phyloP scores from a whole-genome alignment of 129 eudicot genomes.

The Oenanthe sinensis region DNA sequence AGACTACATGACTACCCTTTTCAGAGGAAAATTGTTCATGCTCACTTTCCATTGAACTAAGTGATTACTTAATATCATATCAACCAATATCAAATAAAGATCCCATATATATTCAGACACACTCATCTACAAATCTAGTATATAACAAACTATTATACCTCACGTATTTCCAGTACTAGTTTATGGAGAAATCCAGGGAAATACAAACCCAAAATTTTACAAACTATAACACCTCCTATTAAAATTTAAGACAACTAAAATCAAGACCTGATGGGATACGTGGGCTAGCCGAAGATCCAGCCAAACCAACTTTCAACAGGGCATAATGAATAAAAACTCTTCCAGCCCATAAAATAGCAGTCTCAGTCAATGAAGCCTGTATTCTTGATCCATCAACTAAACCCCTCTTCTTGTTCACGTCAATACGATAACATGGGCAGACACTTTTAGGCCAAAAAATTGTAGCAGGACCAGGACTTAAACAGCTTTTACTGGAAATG shows the following conservation, averaged over 20 bases:
- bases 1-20: too few relatives aligned
- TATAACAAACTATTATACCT: background rate
- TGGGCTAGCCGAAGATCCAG: background rate
- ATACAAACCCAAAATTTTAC: background rate
- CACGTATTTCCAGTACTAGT: background rate
- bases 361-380: background rate
- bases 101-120: background rate
- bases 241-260: background rate
- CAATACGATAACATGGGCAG: background rate
- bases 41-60: too few relatives aligned
- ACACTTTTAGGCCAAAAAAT: background rate
- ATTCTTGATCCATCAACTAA: background rate
- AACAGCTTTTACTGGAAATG: background rate
- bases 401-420: background rate
- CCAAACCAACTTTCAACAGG: background rate
- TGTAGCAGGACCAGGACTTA: background rate
- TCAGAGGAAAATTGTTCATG: too few relatives aligned
- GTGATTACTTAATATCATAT: background rate
- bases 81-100: background rate
- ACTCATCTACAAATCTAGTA: background rate
- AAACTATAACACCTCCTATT: background rate
- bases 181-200: too few relatives aligned
- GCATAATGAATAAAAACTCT: slow-evolving; percentile 6
- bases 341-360: background rate
- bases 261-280: background rate